Conservation (phyloP, 352 stramenopile species). For the Pythium monospermum region DNA sequence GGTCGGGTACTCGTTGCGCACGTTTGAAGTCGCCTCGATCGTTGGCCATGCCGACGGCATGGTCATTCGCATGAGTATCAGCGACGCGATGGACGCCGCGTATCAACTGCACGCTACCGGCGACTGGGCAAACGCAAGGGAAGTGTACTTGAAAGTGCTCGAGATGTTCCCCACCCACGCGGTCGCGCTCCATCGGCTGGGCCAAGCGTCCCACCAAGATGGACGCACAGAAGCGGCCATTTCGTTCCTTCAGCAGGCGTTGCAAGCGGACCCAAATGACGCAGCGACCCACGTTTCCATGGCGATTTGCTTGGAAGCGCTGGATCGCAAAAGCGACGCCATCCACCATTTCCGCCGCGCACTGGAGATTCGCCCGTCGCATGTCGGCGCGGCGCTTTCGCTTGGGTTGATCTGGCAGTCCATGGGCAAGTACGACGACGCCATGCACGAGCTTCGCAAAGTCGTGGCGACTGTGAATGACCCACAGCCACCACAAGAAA, state of each 20-base stretch:
- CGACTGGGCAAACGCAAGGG: conserved; percentile 23
- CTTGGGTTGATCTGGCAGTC: conserved; percentile 43
- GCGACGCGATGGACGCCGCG: conserved; percentile 36
- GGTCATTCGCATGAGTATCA: conserved; percentile 33
- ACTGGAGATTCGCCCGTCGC: conserved; percentile 43
- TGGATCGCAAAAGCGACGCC: conserved; percentile 36
- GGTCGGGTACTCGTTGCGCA: conserved; percentile 55
- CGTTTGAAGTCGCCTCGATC: conserved; percentile 56
- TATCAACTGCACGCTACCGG: conserved; percentile 30
- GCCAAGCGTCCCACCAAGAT: conserved; percentile 42
- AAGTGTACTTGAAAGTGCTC: conserved; percentile 54
- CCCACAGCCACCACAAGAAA: conserved; percentile 1
- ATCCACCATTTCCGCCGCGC: conserved; percentile 43
- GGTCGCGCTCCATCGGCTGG: conserved; percentile 45
- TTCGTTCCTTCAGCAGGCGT: conserved; percentile 33
- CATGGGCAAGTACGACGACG: conserved; percentile 48
- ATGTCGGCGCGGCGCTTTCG: conserved; percentile 39
- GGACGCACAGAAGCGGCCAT: conserved; percentile 26
- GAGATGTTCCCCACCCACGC: conserved; percentile 41
- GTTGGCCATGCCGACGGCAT: conserved; percentile 16
- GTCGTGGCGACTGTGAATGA: conserved; percentile 28
- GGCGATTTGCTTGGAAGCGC: conserved; percentile 39
- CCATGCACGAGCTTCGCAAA: conserved; percentile 46
- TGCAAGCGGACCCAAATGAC: conserved; percentile 39
- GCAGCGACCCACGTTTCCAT: conserved; percentile 50